These are phyloP conservation scores for Coemansia sp. DNA, from an alignment of 192 early-diverging fungal genomes.

Conservation along the genomic window DNA sequence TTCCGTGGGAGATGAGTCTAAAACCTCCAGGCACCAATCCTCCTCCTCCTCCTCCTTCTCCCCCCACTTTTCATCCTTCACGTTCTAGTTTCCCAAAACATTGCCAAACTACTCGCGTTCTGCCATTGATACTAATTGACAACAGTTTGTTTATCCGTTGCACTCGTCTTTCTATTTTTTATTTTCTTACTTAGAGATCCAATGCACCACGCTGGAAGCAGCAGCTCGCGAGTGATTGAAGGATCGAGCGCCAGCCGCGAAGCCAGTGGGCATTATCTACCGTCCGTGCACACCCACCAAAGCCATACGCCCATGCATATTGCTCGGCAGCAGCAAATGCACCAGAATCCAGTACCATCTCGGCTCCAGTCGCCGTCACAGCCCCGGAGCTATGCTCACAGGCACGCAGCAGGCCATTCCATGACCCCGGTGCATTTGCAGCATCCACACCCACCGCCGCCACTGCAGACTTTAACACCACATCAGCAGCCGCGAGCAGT, in stretches of 20 bases:
- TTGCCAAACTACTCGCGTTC: no score
- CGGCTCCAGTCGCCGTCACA: conserved; percentile 15
- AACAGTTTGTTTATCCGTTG: neutral
- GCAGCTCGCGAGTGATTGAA: conserved; percentile 18
- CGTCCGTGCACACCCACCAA: conserved; percentile 15
- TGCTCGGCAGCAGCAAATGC: conserved; percentile 13
- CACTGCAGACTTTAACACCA: neutral
- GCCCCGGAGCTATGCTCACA: conserved; percentile 4
- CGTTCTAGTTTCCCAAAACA: no score
- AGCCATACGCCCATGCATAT: conserved; percentile 17
- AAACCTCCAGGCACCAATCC: neutral
- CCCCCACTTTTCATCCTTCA: no score
- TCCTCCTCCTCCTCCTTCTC: neutral
- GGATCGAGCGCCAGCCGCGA: conserved; percentile 9
- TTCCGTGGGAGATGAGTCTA: neutral
- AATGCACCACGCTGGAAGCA: conserved; percentile 18
- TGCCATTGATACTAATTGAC: neutral
- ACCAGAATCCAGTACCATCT: neutral
- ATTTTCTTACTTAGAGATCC: conserved; percentile 8
- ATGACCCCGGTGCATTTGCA: conserved; percentile 17
- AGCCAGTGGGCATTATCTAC: neutral
- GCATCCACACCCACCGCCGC: conserved; percentile 10
- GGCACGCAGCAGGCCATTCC: conserved; percentile 15
- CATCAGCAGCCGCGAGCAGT: conserved; percentile 11
- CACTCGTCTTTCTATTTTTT: neutral